phyloP scores from a whole-genome alignment of 192 early-diverging fungal genomes.

The Podochytrium sp. region DNA sequence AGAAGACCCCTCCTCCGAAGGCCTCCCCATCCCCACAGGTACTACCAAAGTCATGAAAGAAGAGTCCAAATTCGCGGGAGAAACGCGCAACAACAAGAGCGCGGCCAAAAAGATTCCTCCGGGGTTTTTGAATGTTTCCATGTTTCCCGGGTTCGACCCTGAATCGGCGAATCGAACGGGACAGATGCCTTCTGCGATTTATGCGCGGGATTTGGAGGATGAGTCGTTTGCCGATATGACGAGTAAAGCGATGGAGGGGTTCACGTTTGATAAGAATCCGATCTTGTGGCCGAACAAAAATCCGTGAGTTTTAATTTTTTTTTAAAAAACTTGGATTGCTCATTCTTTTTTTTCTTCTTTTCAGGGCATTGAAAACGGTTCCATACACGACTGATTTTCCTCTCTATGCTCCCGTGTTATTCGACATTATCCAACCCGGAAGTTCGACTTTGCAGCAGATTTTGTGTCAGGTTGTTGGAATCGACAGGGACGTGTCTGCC shows the following conservation, averaged over 20 bases:
- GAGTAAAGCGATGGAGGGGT: slow-evolving; percentile 46
- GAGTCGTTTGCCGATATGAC: background rate
- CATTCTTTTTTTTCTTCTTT: slow-evolving; percentile 7
- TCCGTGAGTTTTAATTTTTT: slow-evolving; percentile 40
- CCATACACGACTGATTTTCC: slow-evolving; percentile 51
- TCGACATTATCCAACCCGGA: slow-evolving; percentile 62
- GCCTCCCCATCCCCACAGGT: slow-evolving; percentile 27
- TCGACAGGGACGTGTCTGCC: slow-evolving; percentile 54
- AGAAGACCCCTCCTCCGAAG: background rate
- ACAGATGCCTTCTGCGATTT: slow-evolving; percentile 47
- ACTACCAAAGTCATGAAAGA: slow-evolving; percentile 12
- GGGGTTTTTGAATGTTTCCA: slow-evolving; percentile 50
- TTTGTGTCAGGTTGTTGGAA: slow-evolving; percentile 49
- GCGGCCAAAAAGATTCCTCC: slow-evolving; percentile 34
- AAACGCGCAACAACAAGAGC: background rate
- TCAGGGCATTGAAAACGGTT: slow-evolving; percentile 43
- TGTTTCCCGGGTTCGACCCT: slow-evolving; percentile 59
- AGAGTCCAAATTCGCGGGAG: slow-evolving; percentile 2
- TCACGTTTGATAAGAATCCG: slow-evolving; percentile 52
- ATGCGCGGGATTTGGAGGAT: slow-evolving; percentile 29
- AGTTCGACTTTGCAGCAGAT: slow-evolving; percentile 48
- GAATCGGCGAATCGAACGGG: slow-evolving; percentile 42
- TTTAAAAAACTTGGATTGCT: background rate
- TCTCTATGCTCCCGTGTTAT: slow-evolving; percentile 54
- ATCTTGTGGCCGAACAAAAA: slow-evolving; percentile 55